These are phyloP conservation scores for Gonium pectorale DNA, from an alignment of 139 green algal genomes.

Conservation along the genomic window DNA sequence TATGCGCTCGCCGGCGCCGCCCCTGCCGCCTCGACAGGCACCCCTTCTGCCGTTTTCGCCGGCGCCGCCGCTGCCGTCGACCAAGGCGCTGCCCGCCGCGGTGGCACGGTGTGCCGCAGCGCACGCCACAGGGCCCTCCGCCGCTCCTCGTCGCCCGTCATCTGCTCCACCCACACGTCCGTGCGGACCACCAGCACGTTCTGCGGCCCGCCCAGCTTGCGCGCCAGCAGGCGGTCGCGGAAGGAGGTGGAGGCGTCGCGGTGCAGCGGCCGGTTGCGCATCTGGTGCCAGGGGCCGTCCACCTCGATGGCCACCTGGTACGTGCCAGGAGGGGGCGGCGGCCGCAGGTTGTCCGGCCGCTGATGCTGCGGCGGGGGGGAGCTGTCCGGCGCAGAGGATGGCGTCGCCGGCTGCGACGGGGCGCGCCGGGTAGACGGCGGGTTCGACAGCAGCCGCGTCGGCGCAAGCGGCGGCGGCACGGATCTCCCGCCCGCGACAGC, in stretches of 20 bases:
- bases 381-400: no score
- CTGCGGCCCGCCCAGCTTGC: neutral
- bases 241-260: neutral
- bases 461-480: no score
- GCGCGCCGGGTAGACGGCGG: neutral
- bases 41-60: neutral
- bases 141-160: neutral
- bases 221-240: neutral
- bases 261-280: conserved; percentile 13
- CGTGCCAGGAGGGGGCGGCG: neutral
- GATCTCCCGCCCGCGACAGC: no score
- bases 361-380: no score
- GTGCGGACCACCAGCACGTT: neutral
- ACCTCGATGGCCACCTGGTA: conserved; percentile 14
- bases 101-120: neutral
- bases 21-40: no score
- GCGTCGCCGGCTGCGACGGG: neutral
- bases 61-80: neutral
- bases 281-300: conserved; percentile 27
- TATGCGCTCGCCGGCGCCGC: no score
- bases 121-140: neutral
- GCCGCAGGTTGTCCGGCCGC: no score
- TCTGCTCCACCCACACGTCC: neutral
- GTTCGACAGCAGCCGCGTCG: neutral
- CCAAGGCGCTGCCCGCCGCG: neutral